These are phyloP conservation scores for Dillenia turbinata DNA, from an alignment of 164 flowering plant genomes.

Conservation along the genomic window DNA sequence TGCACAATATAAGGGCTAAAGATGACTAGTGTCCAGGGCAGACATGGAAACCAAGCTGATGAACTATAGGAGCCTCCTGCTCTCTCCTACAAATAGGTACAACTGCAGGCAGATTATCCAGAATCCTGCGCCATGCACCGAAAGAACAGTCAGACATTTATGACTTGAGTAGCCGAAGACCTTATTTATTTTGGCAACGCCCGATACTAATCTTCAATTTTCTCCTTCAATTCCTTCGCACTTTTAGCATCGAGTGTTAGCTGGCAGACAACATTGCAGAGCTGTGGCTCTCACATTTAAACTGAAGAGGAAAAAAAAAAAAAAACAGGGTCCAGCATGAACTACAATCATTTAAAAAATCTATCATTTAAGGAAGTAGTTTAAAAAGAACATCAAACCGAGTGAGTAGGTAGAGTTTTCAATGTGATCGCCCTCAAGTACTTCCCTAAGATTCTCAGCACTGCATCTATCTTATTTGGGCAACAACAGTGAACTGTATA, in stretches of 20 bases:
- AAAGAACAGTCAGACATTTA: not conserved
- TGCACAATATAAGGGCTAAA: no score
- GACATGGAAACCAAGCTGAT: constrained; percentile 79
- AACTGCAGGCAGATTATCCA: constrained; percentile 93
- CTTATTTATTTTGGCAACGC: constrained; percentile 16
- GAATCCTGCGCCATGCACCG: constrained; percentile 52
- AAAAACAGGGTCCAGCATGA: not conserved
- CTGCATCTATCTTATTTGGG: constrained; percentile 60
- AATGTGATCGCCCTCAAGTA: constrained; percentile 96
- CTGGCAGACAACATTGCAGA: constrained; percentile 72
- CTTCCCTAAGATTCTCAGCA: constrained; percentile 97
- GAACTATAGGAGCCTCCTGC: constrained; percentile 47
- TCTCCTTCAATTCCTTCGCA: constrained; percentile 79
- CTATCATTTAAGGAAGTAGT: not conserved
- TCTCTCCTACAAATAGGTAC: constrained; percentile 62
- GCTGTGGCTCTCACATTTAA: constrained; percentile 78
- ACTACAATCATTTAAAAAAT: not conserved
- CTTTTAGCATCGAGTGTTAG: constrained; percentile 53
- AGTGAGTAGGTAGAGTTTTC: constrained; percentile 87
- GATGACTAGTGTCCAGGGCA: constrained; percentile 47
- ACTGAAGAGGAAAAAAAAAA: constrained; percentile 41
- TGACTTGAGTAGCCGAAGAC: no score
- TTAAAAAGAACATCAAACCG: constrained; percentile 14
- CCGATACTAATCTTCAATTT: constrained; percentile 83
- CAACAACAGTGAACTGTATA: constrained; percentile 75